Conservation (phyloP, 2,329 filamentous ascomycete species). For the Xylariales sp. region DNA sequence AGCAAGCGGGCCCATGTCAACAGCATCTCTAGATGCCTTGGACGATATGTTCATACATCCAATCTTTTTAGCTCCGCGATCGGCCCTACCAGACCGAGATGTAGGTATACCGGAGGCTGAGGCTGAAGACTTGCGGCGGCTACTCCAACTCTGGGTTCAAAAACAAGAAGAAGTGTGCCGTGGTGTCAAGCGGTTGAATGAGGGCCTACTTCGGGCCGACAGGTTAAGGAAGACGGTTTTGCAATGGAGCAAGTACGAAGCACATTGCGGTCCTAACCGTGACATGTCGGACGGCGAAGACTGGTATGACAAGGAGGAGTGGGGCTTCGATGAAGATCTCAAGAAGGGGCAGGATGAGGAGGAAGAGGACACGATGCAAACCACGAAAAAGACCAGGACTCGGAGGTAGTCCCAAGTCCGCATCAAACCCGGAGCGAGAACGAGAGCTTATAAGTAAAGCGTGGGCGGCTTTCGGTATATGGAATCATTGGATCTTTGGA, state of each 20-base stretch:
- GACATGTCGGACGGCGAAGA: slow-evolving; percentile 88
- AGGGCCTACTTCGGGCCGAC: slow-evolving; percentile 69
- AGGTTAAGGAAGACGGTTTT: slow-evolving; percentile 67
- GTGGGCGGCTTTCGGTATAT: too few relatives aligned
- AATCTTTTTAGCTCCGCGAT: slow-evolving; percentile 63
- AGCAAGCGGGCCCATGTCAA: slow-evolving; percentile 17
- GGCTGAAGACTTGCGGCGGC: slow-evolving; percentile 71
- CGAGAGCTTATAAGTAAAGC: too few relatives aligned
- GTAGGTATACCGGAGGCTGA: slow-evolving; percentile 68
- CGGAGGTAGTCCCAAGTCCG: slow-evolving; percentile 43
- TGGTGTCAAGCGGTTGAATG: slow-evolving; percentile 62
- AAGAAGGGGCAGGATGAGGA: slow-evolving; percentile 81
- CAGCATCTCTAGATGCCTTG: slow-evolving; percentile 34
- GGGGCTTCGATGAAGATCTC: slow-evolving; percentile 68
- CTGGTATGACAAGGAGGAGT: slow-evolving; percentile 82
- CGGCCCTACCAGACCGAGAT: slow-evolving; percentile 63
- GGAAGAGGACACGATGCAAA: slow-evolving; percentile 64
- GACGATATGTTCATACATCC: slow-evolving; percentile 63
- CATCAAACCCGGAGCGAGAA: too few relatives aligned
- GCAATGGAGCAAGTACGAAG: slow-evolving; percentile 75
- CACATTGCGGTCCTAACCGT: slow-evolving; percentile 58
- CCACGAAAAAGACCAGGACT: slow-evolving; percentile 58
- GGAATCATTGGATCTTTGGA: too few relatives aligned
- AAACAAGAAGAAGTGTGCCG: slow-evolving; percentile 83
- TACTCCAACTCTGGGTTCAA: slow-evolving; percentile 74